Evolutionary conservation across 305 asterid genomes (phyloP).

Genomic region (Fraxinus albicans): DNA sequence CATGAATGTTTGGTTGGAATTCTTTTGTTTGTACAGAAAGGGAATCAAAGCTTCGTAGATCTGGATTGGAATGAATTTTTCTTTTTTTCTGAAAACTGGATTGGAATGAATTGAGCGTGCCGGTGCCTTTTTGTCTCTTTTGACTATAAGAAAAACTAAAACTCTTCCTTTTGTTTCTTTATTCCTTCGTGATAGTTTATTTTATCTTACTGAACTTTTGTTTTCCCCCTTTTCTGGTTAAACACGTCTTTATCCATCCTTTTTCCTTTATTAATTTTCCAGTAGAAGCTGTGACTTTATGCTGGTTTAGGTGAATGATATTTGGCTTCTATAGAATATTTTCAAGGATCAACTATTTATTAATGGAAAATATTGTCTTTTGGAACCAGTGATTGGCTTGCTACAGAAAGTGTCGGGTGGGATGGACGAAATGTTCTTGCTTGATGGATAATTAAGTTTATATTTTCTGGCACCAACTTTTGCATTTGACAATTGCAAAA

Average conservation of each 20-base stretch:
- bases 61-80: slow-evolving; percentile 36
- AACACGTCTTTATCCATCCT: slow-evolving; percentile 11
- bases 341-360: not conserved
- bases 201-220: not conserved
- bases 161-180: slow-evolving; percentile 37
- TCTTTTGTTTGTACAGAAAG: slow-evolving; percentile 21
- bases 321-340: not conserved
- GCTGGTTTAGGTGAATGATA: slow-evolving; percentile 8
- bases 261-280: slow-evolving; percentile 4
- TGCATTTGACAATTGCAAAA: not conserved
- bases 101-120: slow-evolving; percentile 24
- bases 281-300: not conserved
- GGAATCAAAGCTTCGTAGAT: slow-evolving; percentile 40
- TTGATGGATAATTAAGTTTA: not conserved
- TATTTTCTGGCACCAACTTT: not conserved
- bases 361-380: not conserved
- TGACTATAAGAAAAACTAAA: slow-evolving; percentile 31
- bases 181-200: slow-evolving; percentile 12
- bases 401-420: not conserved
- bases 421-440: not conserved
- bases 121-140: slow-evolving; percentile 32
- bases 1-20: slow-evolving; percentile 17
- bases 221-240: slow-evolving; percentile 20
- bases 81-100: slow-evolving; percentile 27
- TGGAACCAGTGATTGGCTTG: not conserved